Percentiles rank a stretch among this genome's conserved stretches.
Conservation (phyloP, 495 filamentous ascomycete genomes). For the Cladorrhinum samala region DNA sequence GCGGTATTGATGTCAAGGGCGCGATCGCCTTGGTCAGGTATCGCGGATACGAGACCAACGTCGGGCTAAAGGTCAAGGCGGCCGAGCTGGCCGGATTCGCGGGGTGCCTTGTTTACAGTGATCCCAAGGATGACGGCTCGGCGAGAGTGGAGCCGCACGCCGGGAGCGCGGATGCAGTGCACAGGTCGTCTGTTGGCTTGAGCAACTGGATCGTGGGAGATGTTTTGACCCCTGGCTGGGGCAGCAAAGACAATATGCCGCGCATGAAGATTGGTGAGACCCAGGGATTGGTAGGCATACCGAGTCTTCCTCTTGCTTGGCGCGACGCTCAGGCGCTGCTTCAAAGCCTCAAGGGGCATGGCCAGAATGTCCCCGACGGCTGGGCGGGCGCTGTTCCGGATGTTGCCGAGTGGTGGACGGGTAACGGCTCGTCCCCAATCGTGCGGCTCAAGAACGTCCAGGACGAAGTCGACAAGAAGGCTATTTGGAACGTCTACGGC, state of each 20-base stretch:
- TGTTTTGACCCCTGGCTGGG: slow-evolving; percentile 80
- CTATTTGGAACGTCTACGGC: slow-evolving; percentile 87
- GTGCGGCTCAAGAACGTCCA: slow-evolving; percentile 85
- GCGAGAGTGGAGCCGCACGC: slow-evolving; percentile 64
- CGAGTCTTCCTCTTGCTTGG: slow-evolving; percentile 83
- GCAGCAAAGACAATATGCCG: slow-evolving; percentile 62
- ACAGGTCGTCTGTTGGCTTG: slow-evolving; percentile 75
- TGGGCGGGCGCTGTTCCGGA: slow-evolving; percentile 74
- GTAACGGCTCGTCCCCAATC: slow-evolving; percentile 64
- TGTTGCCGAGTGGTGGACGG: slow-evolving; percentile 75
- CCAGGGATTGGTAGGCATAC: slow-evolving; percentile 70
- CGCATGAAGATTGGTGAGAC: slow-evolving; percentile 64
- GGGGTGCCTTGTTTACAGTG: slow-evolving; percentile 88
- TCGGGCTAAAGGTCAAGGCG: slow-evolving; percentile 78
- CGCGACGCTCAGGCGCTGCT: slow-evolving; percentile 78
- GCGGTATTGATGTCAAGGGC: slow-evolving; percentile 66
- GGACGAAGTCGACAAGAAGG: slow-evolving; percentile 72
- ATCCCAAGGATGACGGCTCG: slow-evolving; percentile 77
- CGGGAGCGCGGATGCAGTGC: slow-evolving; percentile 76
- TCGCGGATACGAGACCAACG: slow-evolving; percentile 65
- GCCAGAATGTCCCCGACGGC: slow-evolving; percentile 58
- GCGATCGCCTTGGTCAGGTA: slow-evolving; percentile 80
- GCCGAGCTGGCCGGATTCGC: slow-evolving; percentile 78
- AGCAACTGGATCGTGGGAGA: slow-evolving; percentile 82
- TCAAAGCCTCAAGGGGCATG: slow-evolving; percentile 68